Evolutionary conservation across 345 rosid species (phyloP).

Genomic region (Sonneratia alba): DNA sequence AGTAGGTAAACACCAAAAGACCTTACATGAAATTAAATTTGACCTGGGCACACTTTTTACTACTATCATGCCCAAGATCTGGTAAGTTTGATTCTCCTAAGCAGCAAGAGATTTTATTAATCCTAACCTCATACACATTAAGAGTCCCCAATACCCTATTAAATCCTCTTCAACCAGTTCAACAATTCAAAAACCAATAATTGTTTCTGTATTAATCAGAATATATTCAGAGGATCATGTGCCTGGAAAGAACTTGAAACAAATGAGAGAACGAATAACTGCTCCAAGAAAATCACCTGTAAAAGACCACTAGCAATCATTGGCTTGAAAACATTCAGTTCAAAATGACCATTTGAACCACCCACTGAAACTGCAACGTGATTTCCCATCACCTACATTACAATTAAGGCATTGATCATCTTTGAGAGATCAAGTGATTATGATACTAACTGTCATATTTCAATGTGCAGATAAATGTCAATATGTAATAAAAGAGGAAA

Average conservation of each 20-base stretch:
- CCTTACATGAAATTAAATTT: neutral
- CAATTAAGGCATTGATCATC: neutral
- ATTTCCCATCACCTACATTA: conserved; percentile 84
- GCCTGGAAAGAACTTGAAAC: neutral
- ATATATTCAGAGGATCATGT: neutral
- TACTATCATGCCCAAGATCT: neutral
- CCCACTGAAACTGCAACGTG: conserved; percentile 83
- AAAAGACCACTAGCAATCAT: conserved; percentile 85
- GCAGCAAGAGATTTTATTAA: neutral
- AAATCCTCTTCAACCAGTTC: neutral
- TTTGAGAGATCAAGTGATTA: neutral
- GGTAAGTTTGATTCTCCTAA: neutral
- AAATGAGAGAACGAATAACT: neutral
- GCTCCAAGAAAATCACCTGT: conserved; percentile 39
- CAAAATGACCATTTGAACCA: conserved; percentile 96
- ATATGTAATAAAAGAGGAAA: neutral
- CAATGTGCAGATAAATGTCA: neutral
- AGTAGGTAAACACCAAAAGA: neutral
- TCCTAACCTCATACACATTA: neutral
- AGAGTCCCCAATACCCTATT: neutral
- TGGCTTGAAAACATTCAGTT: conserved; percentile 90
- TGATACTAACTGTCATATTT: neutral
- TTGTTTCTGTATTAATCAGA: too few relatives aligned
- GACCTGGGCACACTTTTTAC: neutral
- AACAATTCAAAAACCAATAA: neutral